Conservation (phyloP, 2,329 filamentous ascomycete species). For the Colletotrichum liriopes region DNA sequence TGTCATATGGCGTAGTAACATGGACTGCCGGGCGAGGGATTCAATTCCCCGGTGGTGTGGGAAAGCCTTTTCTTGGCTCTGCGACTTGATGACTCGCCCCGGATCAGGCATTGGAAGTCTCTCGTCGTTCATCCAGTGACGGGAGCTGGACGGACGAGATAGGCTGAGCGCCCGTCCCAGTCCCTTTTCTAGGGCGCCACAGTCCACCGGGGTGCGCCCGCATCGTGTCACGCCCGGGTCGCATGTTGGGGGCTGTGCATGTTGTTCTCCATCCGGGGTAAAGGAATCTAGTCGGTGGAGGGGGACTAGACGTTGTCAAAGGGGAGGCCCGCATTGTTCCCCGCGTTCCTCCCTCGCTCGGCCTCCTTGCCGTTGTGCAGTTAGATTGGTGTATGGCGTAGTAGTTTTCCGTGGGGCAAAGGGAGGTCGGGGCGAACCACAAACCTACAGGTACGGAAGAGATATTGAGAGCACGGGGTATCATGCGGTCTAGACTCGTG, state of each 20-base stretch:
- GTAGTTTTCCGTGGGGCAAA: background rate
- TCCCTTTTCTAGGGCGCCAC: slow-evolving; percentile 3
- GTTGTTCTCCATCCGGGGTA: slow-evolving; percentile 25
- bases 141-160: background rate
- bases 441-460: background rate
- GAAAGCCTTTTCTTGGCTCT: slow-evolving; percentile 27
- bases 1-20: slow-evolving; percentile 1
- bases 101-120: background rate
- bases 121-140: background rate
- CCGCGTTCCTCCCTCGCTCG: slow-evolving; percentile 13
- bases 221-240: slow-evolving; percentile 3
- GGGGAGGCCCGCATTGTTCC: slow-evolving; percentile 2
- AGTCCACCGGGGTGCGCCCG: slow-evolving; percentile 6
- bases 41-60: slow-evolving; percentile 13
- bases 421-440: background rate
- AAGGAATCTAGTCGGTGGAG: background rate
- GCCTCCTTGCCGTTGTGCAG: background rate
- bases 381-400: background rate
- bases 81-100: slow-evolving; percentile 36
- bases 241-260: slow-evolving; percentile 17
- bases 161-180: slow-evolving; percentile 2
- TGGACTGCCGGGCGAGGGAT: slow-evolving; percentile 27
- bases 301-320: background rate
- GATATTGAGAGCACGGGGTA: background rate
- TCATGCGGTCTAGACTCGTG: slow-evolving; percentile 23